Evolutionary conservation across 1,284 basidiomycete genomes (phyloP).

Genomic region (Exsudoporus floridanus): DNA sequence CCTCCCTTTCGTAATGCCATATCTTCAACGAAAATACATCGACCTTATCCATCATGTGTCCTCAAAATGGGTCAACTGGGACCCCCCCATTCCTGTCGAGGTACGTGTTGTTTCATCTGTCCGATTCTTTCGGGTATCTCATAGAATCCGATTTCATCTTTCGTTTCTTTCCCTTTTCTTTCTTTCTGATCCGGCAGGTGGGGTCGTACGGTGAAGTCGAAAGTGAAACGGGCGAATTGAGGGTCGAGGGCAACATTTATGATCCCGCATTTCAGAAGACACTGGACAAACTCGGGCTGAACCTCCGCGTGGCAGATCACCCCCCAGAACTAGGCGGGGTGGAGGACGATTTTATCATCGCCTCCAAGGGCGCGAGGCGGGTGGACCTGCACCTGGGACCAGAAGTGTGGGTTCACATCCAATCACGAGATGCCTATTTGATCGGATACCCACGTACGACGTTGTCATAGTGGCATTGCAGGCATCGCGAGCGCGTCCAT

Average conservation of each 20-base stretch:
- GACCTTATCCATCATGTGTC: slow-evolving; percentile 23
- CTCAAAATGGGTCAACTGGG: slow-evolving; percentile 35
- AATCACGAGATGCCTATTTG: neutral
- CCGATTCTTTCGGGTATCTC: neutral
- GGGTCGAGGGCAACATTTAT: slow-evolving; percentile 27
- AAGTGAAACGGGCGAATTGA: slow-evolving; percentile 21
- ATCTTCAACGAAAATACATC: slow-evolving; percentile 28
- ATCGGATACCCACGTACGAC: neutral
- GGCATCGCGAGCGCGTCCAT: slow-evolving; percentile 25
- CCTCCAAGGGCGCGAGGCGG: slow-evolving; percentile 22
- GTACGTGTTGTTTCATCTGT: slow-evolving; percentile 11
- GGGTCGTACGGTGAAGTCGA: slow-evolving; percentile 27
- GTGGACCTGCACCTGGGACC: slow-evolving; percentile 6
- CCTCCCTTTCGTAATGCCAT: neutral
- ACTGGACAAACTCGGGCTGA: slow-evolving; percentile 3
- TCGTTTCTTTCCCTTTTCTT: too few species aligned
- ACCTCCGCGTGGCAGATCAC: slow-evolving; percentile 13
- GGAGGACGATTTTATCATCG: slow-evolving; percentile 25
- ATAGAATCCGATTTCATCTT: neutral
- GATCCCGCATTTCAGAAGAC: slow-evolving; percentile 15
- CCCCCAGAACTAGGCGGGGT: slow-evolving; percentile 5
- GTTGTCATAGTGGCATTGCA: slow-evolving; percentile 10
- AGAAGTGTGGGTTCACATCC: slow-evolving; percentile 14
- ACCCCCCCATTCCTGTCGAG: slow-evolving; percentile 27
- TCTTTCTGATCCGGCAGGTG: slow-evolving; percentile 16